Evolutionary conservation across 345 rosid genomes (phyloP), one percentile per base, ranked within the genome.

Genomic region (Crucihimalaya himalaica): DNA sequence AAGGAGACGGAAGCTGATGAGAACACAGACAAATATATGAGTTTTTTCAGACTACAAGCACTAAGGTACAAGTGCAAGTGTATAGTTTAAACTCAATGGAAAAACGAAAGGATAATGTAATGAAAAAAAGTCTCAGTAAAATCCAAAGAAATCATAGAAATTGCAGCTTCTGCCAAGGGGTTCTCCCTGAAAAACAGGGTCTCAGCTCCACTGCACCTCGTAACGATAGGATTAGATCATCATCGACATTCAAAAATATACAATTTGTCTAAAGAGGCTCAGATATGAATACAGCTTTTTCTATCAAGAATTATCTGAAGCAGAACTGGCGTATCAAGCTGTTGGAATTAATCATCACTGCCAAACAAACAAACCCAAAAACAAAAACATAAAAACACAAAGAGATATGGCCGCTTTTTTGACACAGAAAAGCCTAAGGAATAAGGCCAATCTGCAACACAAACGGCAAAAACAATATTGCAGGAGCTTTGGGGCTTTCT

Each of bases 321-420:
- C 97, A 93, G 91, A 93, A 93, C 97, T 89, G 97, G 93, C 96
- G 66, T 86, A 58, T 55, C 59, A 84, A 89, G 90, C 91, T 88
- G 92, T 51, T 76, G 5, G 4, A 11, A 11, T 46, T 42, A 28
- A 48, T 82, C 91, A 9, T 83, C 93, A 81, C 54, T n/a, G 86
- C 90, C 85, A 15, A 48, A 29, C 46, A 66, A 19, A 2, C 10
- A 10, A 16, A 15, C 71, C 84, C 82, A 62, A 51, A 15, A 19
- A 46, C 5, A 1, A 9, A 29, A 55, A 27, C 16, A 12, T 13
- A 4, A 10, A 6, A 8, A 32, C 35, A 32, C 14, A 18, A 31
- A 11, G 3, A 5, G 34, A 32, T 75, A 6, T 53, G 62, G 74
- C 70, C 43, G 59, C 16, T 53, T 76, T 60, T 62, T 76, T 62